Conservation (phyloP, 257 asterid genomes). For the Petunia secreta region DNA sequence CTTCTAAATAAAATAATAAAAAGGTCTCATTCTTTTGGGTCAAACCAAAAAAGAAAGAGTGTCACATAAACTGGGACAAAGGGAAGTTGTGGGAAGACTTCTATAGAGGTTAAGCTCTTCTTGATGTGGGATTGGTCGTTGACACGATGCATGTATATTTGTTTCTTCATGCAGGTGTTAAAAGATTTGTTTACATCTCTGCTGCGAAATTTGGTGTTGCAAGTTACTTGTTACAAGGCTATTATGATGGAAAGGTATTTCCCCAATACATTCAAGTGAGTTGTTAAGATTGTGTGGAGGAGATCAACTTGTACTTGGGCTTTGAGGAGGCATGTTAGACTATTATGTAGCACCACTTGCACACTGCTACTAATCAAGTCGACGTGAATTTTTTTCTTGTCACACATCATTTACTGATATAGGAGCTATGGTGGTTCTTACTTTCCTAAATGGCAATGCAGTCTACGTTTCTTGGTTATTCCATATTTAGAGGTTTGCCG, state of each 20-base stretch:
- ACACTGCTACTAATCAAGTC: no score
- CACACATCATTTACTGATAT: no score
- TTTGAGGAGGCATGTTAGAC: no score
- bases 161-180: slow-evolving; percentile 27
- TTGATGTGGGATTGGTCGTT: not conserved
- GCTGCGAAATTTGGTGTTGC: slow-evolving; percentile 34
- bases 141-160: not conserved
- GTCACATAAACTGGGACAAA: not conserved
- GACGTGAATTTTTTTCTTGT: no score
- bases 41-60: no score
- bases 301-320: not conserved
- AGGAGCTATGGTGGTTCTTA: no score
- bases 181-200: slow-evolving; percentile 28
- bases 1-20: no score
- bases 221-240: slow-evolving; percentile 30
- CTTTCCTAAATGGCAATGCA: no score
- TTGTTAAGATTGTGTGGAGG: not conserved
- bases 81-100: not conserved
- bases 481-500: no score
- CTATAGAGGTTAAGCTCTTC: not conserved
- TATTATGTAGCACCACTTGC: no score
- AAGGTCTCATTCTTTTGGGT: no score
- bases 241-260: slow-evolving; percentile 31
- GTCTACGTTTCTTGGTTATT: no score
- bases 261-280: not conserved